These are phyloP conservation scores for Naematelia encephala DNA, from an alignment of 768 basidiomycete genomes.

Conservation along the genomic window DNA sequence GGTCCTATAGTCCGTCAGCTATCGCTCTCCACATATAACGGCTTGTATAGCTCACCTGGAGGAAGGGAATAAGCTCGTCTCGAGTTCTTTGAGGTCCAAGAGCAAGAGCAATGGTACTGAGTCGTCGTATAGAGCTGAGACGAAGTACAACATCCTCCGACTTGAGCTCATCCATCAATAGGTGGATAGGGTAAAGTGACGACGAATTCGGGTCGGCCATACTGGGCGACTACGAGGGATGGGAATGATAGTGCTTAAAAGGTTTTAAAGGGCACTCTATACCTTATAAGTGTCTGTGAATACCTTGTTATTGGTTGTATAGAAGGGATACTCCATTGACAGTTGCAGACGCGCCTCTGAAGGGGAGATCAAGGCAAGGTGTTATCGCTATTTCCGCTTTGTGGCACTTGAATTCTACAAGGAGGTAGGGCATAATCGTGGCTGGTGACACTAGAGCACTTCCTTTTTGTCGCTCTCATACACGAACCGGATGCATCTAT, in stretches of 20 bases:
- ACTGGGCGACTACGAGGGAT: not conserved
- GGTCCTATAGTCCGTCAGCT: constrained; percentile 56
- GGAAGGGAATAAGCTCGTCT: constrained; percentile 91
- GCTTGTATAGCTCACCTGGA: constrained; percentile 56
- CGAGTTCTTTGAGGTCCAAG: constrained; percentile 91
- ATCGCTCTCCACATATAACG: not conserved
- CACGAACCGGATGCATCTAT: constrained; percentile 4
- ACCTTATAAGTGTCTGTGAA: too few relatives aligned
- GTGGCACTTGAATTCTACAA: not conserved
- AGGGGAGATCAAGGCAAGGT: not conserved
- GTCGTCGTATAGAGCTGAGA: constrained; percentile 92
- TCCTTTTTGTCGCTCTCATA: too few relatives aligned
- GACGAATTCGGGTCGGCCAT: constrained; percentile 20
- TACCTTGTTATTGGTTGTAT: too few relatives aligned
- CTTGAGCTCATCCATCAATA: constrained; percentile 95
- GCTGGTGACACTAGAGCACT: too few relatives aligned
- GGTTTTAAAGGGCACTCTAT: too few relatives aligned
- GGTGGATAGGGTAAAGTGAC: constrained; percentile 78
- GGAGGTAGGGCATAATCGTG: too few relatives aligned
- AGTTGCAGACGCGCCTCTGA: not conserved
- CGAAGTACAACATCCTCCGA: constrained; percentile 96
- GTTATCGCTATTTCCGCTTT: not conserved
- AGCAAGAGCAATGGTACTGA: constrained; percentile 96
- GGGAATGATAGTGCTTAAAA: constrained; percentile 5
- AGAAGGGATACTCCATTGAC: not conserved